Percentiles rank a stretch among this genome's conserved stretches.
phyloP scores from a whole-genome alignment of 768 basidiomycete genomes.

The Podaxis rugospora region DNA sequence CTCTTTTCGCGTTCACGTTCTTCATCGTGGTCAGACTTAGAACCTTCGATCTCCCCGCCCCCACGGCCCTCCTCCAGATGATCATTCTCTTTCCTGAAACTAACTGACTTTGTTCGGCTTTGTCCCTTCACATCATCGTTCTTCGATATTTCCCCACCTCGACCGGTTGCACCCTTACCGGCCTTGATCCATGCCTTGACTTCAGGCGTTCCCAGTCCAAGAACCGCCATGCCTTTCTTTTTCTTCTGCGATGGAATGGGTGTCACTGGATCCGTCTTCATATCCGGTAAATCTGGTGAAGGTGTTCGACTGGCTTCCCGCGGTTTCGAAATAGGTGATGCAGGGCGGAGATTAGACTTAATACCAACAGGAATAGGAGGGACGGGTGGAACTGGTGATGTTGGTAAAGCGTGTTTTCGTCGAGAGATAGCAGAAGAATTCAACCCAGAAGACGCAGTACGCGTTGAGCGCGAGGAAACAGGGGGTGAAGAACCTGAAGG shows the following conservation, averaged over 20 bases:
- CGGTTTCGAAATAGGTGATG: not conserved
- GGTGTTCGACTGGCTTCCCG: conserved; percentile 27
- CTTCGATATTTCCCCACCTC: conserved; percentile 17
- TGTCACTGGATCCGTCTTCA: conserved; percentile 27
- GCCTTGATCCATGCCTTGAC: conserved; percentile 47
- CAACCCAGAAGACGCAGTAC: conserved; percentile 11
- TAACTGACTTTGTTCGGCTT: conserved; percentile 43
- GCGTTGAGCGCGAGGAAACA: conserved; percentile 3
- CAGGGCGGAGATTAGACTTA: not conserved
- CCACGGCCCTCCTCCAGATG: conserved; percentile 13
- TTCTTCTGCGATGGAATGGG: conserved; percentile 26
- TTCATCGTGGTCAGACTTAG: conserved; percentile 19
- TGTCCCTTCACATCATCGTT: conserved; percentile 21
- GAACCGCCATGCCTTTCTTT: conserved; percentile 20
- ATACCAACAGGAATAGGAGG: conserved; percentile 2
- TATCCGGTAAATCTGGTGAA: conserved; percentile 38
- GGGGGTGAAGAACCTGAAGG: conserved; percentile 15
- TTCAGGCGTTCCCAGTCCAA: conserved; percentile 47
- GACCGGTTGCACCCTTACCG: conserved; percentile 15
- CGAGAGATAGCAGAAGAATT: conserved; percentile 15
- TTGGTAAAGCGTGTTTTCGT: not conserved
- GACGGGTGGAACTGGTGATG: conserved; percentile 16
- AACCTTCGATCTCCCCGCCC: not conserved
- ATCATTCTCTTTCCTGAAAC: conserved; percentile 34
- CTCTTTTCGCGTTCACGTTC: conserved; percentile 31